A percentile compares a stretch with the other conserved stretches of the same genome.
Conservation (phyloP, 768 basidiomycete genomes). For the Erythrobasidium yunnanense region DNA sequence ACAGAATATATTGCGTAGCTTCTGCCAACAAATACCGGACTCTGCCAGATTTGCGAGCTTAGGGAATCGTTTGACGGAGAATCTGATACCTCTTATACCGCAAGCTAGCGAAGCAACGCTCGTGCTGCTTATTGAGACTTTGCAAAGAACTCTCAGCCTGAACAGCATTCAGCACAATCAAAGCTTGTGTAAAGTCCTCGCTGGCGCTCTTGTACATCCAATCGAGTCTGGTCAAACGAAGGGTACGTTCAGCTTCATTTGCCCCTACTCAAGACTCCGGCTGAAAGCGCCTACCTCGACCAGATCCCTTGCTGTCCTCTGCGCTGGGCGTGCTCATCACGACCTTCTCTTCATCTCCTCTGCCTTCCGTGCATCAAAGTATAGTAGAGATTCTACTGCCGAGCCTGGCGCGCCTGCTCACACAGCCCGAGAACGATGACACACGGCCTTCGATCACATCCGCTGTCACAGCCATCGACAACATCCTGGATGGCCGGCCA, state of each 20-base stretch:
- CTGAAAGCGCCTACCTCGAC: slow-evolving; percentile 26
- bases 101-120: slow-evolving; percentile 77
- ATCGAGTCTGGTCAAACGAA: slow-evolving; percentile 4
- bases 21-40: slow-evolving; percentile 46
- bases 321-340: slow-evolving; percentile 70
- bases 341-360: slow-evolving; percentile 55
- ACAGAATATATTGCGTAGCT: too few species aligned
- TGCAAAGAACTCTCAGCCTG: slow-evolving; percentile 66
- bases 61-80: slow-evolving; percentile 62
- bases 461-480: slow-evolving; percentile 68
- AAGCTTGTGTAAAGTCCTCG: slow-evolving; percentile 64
- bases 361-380: slow-evolving; percentile 56
- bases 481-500: slow-evolving; percentile 58
- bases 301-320: slow-evolving; percentile 80
- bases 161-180: slow-evolving; percentile 47
- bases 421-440: slow-evolving; percentile 45
- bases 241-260: background rate
- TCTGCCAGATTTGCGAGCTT: slow-evolving; percentile 54
- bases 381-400: slow-evolving; percentile 68
- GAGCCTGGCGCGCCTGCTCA: slow-evolving; percentile 56
- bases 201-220: slow-evolving; percentile 72
- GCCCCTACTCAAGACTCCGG: slow-evolving; percentile 2
- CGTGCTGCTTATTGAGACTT: slow-evolving; percentile 71
- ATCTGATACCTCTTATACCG: slow-evolving; percentile 71
- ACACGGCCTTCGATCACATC: slow-evolving; percentile 58